A percentile compares a stretch with the other conserved stretches of the same genome.
Conservation (phyloP, 2,329 filamentous ascomycete genomes). For the Raffaelea ambrosiae region DNA sequence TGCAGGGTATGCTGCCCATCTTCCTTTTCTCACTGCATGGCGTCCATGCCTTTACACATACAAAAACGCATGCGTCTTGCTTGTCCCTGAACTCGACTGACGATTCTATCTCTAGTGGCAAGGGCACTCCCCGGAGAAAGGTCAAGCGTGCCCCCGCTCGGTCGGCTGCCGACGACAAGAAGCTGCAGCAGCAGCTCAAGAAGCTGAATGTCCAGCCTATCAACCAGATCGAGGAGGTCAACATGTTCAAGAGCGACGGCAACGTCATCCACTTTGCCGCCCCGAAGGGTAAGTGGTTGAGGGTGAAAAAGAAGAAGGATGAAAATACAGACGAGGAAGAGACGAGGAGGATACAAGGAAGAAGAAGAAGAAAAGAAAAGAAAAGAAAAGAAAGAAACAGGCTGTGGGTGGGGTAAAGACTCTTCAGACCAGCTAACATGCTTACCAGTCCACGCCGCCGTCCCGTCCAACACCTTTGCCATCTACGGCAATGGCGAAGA, state of each 20-base stretch:
- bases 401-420: too few species aligned
- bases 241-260: slow-evolving; percentile 99
- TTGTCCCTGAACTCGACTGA: neutral
- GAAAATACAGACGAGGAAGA: neutral
- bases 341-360: too few species aligned
- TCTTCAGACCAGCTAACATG: too few species aligned
- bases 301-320: neutral
- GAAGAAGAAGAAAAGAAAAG: neutral
- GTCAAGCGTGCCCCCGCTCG: slow-evolving; percentile 96
- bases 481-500: slow-evolving; percentile 99
- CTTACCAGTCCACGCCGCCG: slow-evolving; percentile 81
- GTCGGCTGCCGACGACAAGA: slow-evolving; percentile 97
- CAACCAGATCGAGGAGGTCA: slow-evolving; percentile 99
- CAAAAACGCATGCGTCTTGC: neutral
- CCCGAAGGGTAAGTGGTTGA: slow-evolving; percentile 69
- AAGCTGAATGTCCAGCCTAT: slow-evolving; percentile 99
- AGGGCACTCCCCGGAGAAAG: slow-evolving; percentile 95
- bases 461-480: slow-evolving; percentile 98
- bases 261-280: slow-evolving; percentile 99
- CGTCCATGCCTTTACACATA: neutral
- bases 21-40: neutral
- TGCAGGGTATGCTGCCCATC: slow-evolving; percentile 19
- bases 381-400: neutral
- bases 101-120: slow-evolving; percentile 54
- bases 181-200: slow-evolving; percentile 94